These are phyloP conservation scores for Podospora pseudocomata DNA, from an alignment of 495 filamentous ascomycete species.

Conservation along the genomic window DNA sequence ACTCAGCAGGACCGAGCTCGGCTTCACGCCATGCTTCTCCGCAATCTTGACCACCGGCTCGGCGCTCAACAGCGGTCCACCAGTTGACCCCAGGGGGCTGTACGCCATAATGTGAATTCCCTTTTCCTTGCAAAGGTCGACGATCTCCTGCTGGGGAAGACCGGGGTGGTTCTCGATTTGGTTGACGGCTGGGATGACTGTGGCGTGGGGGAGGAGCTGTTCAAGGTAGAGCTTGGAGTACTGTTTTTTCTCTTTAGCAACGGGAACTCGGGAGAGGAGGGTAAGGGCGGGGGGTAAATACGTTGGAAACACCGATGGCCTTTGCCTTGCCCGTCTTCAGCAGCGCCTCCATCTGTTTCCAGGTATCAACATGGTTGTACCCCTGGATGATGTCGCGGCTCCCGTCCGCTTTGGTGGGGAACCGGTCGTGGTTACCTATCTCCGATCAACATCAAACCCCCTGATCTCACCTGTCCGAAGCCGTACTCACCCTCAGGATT, in stretches of 20 bases:
- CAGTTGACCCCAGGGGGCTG: conserved; percentile 73
- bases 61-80: conserved; percentile 65
- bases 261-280: neutral
- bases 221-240: conserved; percentile 72
- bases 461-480: neutral
- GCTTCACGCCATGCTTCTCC: conserved; percentile 60
- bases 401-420: conserved; percentile 70
- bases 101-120: conserved; percentile 76
- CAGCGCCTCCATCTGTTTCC: conserved; percentile 76
- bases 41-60: conserved; percentile 67
- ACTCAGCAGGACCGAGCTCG: conserved; percentile 64
- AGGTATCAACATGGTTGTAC: conserved; percentile 68
- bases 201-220: conserved; percentile 63
- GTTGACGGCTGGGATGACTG: conserved; percentile 74
- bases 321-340: conserved; percentile 62
- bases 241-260: conserved; percentile 15
- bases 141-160: conserved; percentile 82
- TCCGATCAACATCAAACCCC: neutral
- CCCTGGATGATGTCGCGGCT: conserved; percentile 61
- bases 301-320: conserved; percentile 79
- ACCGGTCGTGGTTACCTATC: conserved; percentile 67
- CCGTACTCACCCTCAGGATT: conserved; percentile 58
- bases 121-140: conserved; percentile 68
- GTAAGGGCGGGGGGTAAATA: neutral
- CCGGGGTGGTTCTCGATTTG: conserved; percentile 88